A percentile compares a stretch with the other conserved stretches of the same genome.
These are phyloP conservation scores for Gossypium laxum DNA, from an alignment of 441 rosid species.

Conservation along the genomic window DNA sequence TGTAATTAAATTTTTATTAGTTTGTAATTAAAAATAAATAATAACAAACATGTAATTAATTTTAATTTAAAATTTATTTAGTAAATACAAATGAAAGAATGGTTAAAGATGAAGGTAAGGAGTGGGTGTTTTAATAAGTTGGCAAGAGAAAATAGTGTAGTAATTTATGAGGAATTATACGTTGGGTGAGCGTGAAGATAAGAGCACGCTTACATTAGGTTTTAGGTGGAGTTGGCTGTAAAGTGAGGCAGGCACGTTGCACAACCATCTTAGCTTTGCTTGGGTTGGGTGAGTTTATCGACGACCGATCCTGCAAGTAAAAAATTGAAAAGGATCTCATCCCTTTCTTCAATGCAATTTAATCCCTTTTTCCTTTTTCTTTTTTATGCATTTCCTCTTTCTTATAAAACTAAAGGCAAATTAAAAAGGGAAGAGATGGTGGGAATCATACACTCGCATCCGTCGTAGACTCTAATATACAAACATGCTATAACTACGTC, in stretches of 20 bases:
- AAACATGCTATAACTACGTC: too few relatives aligned
- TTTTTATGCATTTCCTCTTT: neutral
- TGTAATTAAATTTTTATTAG: too few relatives aligned
- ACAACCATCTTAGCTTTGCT: neutral
- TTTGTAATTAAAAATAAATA: too few relatives aligned
- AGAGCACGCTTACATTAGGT: constrained; percentile 30
- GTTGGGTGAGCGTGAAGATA: constrained; percentile 3
- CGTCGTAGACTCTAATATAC: too few relatives aligned
- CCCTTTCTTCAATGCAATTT: neutral
- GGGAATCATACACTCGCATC: neutral
- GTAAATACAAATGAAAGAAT: too few relatives aligned
- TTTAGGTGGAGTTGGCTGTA: neutral
- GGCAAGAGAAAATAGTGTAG: too few relatives aligned
- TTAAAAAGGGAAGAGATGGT: neutral
- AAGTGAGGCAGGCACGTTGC: constrained; percentile 10
- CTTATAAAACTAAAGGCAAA: neutral
- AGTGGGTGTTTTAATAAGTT: too few relatives aligned
- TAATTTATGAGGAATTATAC: too few relatives aligned
- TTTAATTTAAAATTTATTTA: too few relatives aligned
- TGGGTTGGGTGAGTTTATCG: constrained; percentile 3
- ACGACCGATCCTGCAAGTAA: neutral
- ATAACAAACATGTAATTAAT: too few relatives aligned
- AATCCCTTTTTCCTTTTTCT: neutral
- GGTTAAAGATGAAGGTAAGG: too few relatives aligned
- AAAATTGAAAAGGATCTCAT: neutral